Conservation (phyloP, 176 grass and related monocot genomes). For the Hordeum vulgare region MorexV3_pseudomolecules_assembly NC_058520.1:330067526-330068025, state of each 20-base stretch:
- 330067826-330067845: not conserved
- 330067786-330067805: constrained; percentile 52
- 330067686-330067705: not conserved
- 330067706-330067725: constrained; percentile 19
- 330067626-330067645: too few relatives aligned
- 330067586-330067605: too few relatives aligned
- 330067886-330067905: constrained; percentile 48
- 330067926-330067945: constrained; percentile 18
- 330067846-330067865: constrained; percentile 26
- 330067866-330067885: constrained; percentile 21
- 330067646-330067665: too few relatives aligned
- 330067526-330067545: too few relatives aligned
- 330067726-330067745: constrained; percentile 33
- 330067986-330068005: constrained; percentile 81
- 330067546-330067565: too few relatives aligned
- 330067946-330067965: constrained; percentile 45
- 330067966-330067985: constrained; percentile 80
- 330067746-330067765: constrained; percentile 34
- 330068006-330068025: not conserved
- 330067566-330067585: too few relatives aligned
- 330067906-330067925: constrained; percentile 65
- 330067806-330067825: constrained; percentile 51
- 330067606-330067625: not conserved
- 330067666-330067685: not conserved
- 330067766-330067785: not conserved